Conservation (phyloP, 192 early-diverging fungal genomes). For the Podila minutissima region DNA sequence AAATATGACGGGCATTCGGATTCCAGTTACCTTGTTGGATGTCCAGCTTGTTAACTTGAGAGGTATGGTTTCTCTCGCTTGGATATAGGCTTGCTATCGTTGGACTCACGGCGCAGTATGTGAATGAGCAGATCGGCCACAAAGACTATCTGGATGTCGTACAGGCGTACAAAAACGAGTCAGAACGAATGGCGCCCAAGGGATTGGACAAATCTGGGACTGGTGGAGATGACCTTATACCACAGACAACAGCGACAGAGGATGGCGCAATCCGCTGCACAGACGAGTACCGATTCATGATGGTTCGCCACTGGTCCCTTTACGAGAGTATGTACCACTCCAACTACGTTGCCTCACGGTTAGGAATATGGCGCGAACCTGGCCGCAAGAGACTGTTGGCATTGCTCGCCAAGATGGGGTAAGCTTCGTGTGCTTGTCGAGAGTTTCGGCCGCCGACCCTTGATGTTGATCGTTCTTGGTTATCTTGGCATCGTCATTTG, state of each 20-base stretch:
- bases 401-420: slow-evolving; percentile 92
- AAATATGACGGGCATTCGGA: background rate
- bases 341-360: slow-evolving; percentile 83
- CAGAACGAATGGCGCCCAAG: slow-evolving; percentile 61
- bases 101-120: slow-evolving; percentile 81
- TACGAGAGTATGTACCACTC: slow-evolving; percentile 90
- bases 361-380: slow-evolving; percentile 90
- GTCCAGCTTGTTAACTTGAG: background rate
- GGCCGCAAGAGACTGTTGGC: slow-evolving; percentile 84
- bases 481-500: background rate
- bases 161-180: slow-evolving; percentile 74
- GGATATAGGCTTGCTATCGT: slow-evolving; percentile 76
- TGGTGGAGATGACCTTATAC: background rate
- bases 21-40: background rate
- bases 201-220: background rate
- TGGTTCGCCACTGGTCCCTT: slow-evolving; percentile 94
- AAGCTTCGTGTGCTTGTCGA: background rate
- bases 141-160: slow-evolving; percentile 73
- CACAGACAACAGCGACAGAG: slow-evolving; percentile 41
- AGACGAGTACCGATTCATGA: slow-evolving; percentile 87
- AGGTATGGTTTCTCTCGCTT: slow-evolving; percentile 1
- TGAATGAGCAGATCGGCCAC: slow-evolving; percentile 76
- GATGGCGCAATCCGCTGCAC: slow-evolving; percentile 66
- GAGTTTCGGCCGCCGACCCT: background rate
- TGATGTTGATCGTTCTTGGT: background rate